A percentile compares a stretch with the other conserved stretches of the same genome.
Evolutionary conservation across 345 rosid genomes (phyloP).

Genomic region (Rhizophora apiculata): DNA sequence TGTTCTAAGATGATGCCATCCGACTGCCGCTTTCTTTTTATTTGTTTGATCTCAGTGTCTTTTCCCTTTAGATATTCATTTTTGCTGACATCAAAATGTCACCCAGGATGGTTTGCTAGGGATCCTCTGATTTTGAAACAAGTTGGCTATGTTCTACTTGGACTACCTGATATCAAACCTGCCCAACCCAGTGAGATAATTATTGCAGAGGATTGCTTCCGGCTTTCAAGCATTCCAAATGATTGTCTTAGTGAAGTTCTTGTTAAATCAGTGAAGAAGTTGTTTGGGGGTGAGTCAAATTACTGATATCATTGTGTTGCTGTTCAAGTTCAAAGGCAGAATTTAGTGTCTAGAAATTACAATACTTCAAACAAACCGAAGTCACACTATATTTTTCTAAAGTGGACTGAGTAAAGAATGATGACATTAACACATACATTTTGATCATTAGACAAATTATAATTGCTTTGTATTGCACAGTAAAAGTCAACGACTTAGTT

Average conservation of each 20-base stretch:
- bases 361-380: background rate
- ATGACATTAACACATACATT: background rate
- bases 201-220: conserved; percentile 70
- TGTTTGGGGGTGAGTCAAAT: conserved; percentile 53
- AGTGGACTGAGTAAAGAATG: background rate
- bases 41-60: background rate
- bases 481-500: too few species aligned
- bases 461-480: background rate
- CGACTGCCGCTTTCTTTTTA: too few species aligned
- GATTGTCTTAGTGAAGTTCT: conserved; percentile 47
- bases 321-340: background rate
- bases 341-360: background rate
- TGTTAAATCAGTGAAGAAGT: conserved; percentile 49
- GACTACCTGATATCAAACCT: conserved; percentile 31
- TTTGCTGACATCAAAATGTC: conserved; percentile 11
- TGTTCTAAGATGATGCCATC: background rate
- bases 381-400: background rate
- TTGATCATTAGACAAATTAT: too few species aligned
- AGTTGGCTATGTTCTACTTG: conserved; percentile 61
- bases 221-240: conserved; percentile 56
- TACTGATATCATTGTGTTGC: background rate
- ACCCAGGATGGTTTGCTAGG: conserved; percentile 88
- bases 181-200: conserved; percentile 47
- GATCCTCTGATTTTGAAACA: conserved; percentile 58
- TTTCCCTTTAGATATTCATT: background rate